Percentiles rank a stretch among this genome's conserved stretches.
These are phyloP conservation scores for Penicillium digitatum DNA, from an alignment of 2,329 filamentous ascomycete species.

Conservation along the genomic window DNA sequence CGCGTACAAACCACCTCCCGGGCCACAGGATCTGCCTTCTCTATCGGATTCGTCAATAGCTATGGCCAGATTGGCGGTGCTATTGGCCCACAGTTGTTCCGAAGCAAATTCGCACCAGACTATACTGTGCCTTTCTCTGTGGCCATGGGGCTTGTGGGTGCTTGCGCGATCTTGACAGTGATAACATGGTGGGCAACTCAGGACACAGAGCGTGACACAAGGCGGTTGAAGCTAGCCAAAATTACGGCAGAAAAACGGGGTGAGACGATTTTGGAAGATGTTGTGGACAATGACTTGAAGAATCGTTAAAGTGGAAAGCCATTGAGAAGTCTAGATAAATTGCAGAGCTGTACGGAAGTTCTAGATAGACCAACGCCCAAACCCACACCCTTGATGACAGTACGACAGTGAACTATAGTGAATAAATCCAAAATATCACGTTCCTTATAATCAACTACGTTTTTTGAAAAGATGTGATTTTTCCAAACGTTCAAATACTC, in stretches of 20 bases:
- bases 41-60: slow-evolving; percentile 50
- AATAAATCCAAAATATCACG: not conserved
- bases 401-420: not conserved
- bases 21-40: slow-evolving; percentile 50
- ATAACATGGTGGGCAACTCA: slow-evolving; percentile 48
- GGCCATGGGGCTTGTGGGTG: slow-evolving; percentile 45
- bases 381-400: no score
- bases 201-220: slow-evolving; percentile 45
- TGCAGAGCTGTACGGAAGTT: not conserved
- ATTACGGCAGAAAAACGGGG: slow-evolving; percentile 41
- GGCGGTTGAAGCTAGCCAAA: slow-evolving; percentile 43
- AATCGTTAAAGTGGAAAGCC: not conserved
- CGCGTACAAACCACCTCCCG: slow-evolving; percentile 47
- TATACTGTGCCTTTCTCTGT: slow-evolving; percentile 45
- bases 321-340: not conserved
- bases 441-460: no score
- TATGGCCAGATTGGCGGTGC: slow-evolving; percentile 51
- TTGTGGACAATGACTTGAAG: slow-evolving; percentile 40
- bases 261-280: slow-evolving; percentile 45
- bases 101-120: slow-evolving; percentile 44
- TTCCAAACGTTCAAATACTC: not conserved
- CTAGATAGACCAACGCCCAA: not conserved
- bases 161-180: slow-evolving; percentile 42
- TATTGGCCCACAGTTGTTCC: slow-evolving; percentile 49
- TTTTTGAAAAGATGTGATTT: no score